Base-by-base conservation (phyloP, 805 yeast species). In the Zygoascus biomembranicola region DNA sequence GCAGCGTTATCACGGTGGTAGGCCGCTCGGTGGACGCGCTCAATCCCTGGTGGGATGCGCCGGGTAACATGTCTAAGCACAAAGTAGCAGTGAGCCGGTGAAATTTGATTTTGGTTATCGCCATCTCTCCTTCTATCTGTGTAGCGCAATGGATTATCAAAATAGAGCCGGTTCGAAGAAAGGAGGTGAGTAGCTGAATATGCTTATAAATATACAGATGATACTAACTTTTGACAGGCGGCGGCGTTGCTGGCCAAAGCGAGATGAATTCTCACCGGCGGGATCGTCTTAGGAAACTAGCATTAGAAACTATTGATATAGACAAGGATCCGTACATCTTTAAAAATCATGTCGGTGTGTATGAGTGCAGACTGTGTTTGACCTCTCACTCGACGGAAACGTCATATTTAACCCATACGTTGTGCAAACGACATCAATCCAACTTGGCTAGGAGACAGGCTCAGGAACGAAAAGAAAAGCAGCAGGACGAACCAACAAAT, bases 151-250 rank as follows among this genome's bases (percentile, higher is more conserved):
- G 97, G 96, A 90, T 67, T 87, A 87, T 64, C 90, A 88, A 57
- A 87, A 86, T 60, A 71, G 96, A 62, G 95, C 87, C 2, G 96
- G 96, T 46, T 85, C 95, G 6, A 90, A 90, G 69, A 82, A 87
- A 66, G 97, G 97, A 37, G 64, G 68, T 54, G 53, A 28, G 65
- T 53, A 28, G 11, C 20, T 13, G 23, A 32, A 5, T 8, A n/a
- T 16, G 5, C 6, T 28, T 8, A 28, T 37, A 9, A 19, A 42
- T 42, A n/a, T 42, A 3, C 20, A 5, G 16, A 4, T 18, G 16
- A 13, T 20, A 35, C n/a, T 28, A 32, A 31, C 42, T 28, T 31
- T 51, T 51, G 10, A 11, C 50, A 63, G 80, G 85, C 31, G 97
- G 97, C 59, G 97, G 96, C 6, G 74, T 90, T 18, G 97, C 96